Conservation (phyloP, 208 protist species). For the Plasmodiophora brassicae region DNA sequence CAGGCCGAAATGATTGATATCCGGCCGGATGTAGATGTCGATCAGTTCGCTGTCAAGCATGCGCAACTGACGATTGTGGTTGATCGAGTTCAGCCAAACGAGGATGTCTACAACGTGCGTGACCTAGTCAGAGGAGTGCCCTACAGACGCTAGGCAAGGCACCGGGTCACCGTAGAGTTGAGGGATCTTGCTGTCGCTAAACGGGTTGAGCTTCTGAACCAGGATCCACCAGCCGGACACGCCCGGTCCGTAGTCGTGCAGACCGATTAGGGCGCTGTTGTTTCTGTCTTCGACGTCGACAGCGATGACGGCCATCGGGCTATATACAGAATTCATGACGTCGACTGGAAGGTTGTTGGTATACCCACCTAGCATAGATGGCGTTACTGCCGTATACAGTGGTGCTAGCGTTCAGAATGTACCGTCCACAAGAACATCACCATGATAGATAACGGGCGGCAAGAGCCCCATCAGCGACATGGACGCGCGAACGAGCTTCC, state of each 20-base stretch:
- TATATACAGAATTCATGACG: neutral
- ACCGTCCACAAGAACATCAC: conserved; percentile 29
- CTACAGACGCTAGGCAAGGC: neutral
- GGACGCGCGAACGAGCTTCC: conserved; percentile 17
- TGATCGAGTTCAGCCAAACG: conserved; percentile 15
- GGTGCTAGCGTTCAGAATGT: neutral
- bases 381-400: neutral
- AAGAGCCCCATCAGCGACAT: conserved; percentile 27
- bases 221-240: conserved; percentile 30
- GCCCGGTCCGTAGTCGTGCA: neutral
- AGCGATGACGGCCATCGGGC: neutral
- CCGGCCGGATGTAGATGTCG: conserved; percentile 19
- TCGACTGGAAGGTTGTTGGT: conserved; percentile 37
- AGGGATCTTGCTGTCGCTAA: neutral
- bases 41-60: neutral
- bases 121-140: neutral
- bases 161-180: neutral
- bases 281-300: conserved; percentile 17
- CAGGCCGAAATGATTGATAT: neutral
- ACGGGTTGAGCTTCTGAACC: neutral
- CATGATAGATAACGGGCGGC: neutral
- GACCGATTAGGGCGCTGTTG: neutral
- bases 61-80: neutral
- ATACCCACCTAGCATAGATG: conserved; percentile 3
- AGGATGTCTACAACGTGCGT: neutral